These are phyloP conservation scores for Phoma sp. DNA, from an alignment of 2,329 filamentous ascomycete genomes.

Conservation along the genomic window DNA sequence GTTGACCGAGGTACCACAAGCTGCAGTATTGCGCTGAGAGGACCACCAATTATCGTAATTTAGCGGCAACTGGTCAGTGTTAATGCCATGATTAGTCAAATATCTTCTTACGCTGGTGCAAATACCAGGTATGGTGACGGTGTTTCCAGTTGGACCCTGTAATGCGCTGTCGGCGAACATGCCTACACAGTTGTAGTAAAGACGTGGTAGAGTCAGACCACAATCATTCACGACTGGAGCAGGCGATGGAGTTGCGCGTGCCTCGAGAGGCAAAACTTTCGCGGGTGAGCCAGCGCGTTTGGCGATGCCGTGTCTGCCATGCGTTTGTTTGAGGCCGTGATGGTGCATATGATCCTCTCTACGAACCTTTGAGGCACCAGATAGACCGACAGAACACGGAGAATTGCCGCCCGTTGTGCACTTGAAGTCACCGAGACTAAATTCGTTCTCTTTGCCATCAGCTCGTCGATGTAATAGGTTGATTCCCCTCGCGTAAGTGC, in stretches of 20 bases:
- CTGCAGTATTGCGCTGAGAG: neutral
- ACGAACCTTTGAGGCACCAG: neutral
- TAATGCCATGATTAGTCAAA: neutral
- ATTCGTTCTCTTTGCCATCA: neutral
- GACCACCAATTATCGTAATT: neutral
- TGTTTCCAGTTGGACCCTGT: neutral
- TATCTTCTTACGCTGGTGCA: neutral
- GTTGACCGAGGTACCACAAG: too few relatives aligned
- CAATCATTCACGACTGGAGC: too few relatives aligned
- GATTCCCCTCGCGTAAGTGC: neutral
- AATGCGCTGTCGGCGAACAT: neutral
- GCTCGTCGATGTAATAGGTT: neutral
- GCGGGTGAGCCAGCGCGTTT: neutral
- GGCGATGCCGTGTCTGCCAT: neutral
- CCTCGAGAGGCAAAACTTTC: neutral
- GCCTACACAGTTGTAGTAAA: neutral
- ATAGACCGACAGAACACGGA: neutral
- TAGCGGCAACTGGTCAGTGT: neutral
- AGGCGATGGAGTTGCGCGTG: too few relatives aligned
- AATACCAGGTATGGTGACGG: neutral
- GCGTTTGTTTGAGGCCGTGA: neutral
- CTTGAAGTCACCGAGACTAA: neutral
- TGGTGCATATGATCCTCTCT: neutral
- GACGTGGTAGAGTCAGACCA: neutral
- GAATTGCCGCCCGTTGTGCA: neutral